Evolutionary conservation across 345 rosid species (phyloP).

Genomic region (Raphanus sativus): DNA sequence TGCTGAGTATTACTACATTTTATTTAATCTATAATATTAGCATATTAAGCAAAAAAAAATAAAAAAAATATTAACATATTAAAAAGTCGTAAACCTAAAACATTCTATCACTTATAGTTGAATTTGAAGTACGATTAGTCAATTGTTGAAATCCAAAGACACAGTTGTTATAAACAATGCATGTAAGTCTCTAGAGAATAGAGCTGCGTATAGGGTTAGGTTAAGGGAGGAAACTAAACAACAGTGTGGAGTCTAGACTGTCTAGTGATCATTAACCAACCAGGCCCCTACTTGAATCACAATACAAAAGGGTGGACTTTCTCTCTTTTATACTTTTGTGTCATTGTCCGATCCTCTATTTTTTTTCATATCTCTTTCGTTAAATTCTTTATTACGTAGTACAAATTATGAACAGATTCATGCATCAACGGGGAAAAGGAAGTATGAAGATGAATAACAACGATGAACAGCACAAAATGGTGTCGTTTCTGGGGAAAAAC

Average conservation of each 20-base stretch:
- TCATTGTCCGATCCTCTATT: background rate
- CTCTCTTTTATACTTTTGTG: background rate
- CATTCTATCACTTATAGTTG: background rate
- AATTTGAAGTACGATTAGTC: background rate
- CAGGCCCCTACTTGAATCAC: background rate
- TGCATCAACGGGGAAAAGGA: background rate
- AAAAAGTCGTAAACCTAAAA: background rate
- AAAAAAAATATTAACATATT: background rate
- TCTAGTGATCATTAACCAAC: background rate
- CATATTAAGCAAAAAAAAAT: no score
- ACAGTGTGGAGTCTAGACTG: background rate
- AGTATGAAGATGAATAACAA: constrained; percentile 5
- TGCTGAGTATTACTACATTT: background rate
- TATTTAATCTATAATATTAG: background rate
- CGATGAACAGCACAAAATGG: background rate
- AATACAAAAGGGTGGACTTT: background rate
- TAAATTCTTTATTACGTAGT: background rate
- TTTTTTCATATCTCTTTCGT: background rate
- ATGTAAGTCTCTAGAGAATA: background rate
- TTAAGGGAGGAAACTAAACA: background rate
- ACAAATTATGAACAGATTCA: background rate
- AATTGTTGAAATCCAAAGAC: background rate
- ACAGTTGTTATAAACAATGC: background rate
- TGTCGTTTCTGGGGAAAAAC: background rate
- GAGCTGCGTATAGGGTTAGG: background rate